Percentiles rank a stretch among this genome's conserved stretches.
phyloP scores from a whole-genome alignment of 768 basidiomycete genomes.

The Sutorius australiensis region DNA sequence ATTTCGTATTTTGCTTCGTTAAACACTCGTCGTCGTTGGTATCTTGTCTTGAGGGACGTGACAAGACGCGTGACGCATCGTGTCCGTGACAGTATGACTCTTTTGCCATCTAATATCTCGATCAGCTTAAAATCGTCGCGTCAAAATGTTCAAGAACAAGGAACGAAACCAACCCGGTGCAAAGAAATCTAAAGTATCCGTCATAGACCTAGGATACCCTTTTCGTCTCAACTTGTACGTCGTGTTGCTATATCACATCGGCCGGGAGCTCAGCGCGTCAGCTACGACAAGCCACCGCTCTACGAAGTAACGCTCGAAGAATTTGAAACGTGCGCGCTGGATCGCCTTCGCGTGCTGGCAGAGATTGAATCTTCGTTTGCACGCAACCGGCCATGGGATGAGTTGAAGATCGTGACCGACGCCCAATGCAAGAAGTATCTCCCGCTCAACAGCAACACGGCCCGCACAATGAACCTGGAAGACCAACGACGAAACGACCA shows the following conservation, averaged over 20 bases:
- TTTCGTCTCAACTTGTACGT: slow-evolving; percentile 78
- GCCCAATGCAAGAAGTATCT: slow-evolving; percentile 73
- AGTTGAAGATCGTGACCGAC: slow-evolving; percentile 60
- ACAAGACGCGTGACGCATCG: slow-evolving; percentile 26
- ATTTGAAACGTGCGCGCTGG: slow-evolving; percentile 88
- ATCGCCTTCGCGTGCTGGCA: slow-evolving; percentile 80
- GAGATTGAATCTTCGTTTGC: slow-evolving; percentile 89
- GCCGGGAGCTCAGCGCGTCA: slow-evolving; percentile 30
- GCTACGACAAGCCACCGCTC: slow-evolving; percentile 82
- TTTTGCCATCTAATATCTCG: not conserved
- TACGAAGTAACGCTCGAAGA: slow-evolving; percentile 93
- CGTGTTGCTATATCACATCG: not conserved
- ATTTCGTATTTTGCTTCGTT: slow-evolving; percentile 21
- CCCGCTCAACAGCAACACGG: slow-evolving; percentile 59
- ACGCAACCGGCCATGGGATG: slow-evolving; percentile 78
- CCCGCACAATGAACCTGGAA: slow-evolving; percentile 45
- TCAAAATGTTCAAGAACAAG: slow-evolving; percentile 21
- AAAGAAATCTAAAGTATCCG: not conserved
- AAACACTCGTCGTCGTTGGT: slow-evolving; percentile 13
- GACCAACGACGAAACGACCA: slow-evolving; percentile 77
- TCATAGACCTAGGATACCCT: slow-evolving; percentile 46
- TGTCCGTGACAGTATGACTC: slow-evolving; percentile 15
- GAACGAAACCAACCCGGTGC: slow-evolving; percentile 1
- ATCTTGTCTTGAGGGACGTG: slow-evolving; percentile 14
- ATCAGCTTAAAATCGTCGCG: not conserved